These are phyloP conservation scores for Linnemannia elongata DNA, from an alignment of 192 early-diverging fungal genomes.

Conservation along the genomic window DNA sequence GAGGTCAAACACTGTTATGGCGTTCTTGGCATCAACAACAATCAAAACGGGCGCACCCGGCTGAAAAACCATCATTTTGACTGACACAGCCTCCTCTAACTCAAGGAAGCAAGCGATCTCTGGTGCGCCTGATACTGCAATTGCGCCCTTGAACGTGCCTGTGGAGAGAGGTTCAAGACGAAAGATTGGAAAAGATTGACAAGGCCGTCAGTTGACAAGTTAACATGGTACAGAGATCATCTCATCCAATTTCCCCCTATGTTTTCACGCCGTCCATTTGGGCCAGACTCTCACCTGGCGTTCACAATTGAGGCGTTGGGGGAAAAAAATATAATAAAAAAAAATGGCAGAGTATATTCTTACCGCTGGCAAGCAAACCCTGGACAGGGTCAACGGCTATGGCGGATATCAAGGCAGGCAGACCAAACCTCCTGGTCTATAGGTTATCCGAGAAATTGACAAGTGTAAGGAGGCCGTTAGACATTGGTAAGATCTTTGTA, in stretches of 20 bases:
- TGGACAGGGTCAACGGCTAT: constrained; percentile 69
- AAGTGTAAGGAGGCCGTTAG: neutral
- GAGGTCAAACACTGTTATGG: constrained; percentile 66
- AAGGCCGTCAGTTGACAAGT: neutral
- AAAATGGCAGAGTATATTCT: constrained; percentile 9
- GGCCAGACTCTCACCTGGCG: neutral
- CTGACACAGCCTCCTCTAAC: constrained; percentile 47
- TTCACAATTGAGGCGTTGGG: neutral
- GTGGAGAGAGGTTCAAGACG: neutral
- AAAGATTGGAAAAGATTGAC: neutral
- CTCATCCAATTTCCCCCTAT: neutral
- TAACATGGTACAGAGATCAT: neutral
- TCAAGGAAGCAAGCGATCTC: constrained; percentile 31
- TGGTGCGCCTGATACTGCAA: constrained; percentile 63
- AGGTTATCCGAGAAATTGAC: neutral
- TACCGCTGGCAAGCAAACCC: constrained; percentile 68
- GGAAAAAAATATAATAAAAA: too few species aligned
- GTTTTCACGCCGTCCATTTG: neutral
- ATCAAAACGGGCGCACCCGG: constrained; percentile 63
- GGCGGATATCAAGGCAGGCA: constrained; percentile 52
- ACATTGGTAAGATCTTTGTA: neutral
- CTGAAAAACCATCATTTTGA: constrained; percentile 68
- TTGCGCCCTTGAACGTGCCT: constrained; percentile 58
- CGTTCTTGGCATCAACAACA: constrained; percentile 60
- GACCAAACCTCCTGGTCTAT: constrained; percentile 55